Evolutionary conservation across 345 rosid genomes (phyloP).

Genomic region (Eutrema yunnanense): DNA sequence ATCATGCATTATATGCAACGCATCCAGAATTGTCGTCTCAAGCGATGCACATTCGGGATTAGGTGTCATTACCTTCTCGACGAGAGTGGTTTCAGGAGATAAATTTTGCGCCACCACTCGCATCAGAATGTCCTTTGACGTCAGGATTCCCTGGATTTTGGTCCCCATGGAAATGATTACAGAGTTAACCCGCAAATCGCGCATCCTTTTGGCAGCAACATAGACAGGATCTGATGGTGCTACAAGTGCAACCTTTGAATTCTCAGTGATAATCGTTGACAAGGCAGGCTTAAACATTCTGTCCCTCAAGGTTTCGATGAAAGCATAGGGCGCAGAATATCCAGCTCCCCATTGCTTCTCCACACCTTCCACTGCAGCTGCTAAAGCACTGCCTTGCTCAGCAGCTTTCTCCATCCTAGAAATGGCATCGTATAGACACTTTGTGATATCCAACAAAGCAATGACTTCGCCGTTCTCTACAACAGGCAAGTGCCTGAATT

Average conservation of each 20-base stretch:
- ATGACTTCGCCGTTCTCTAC: constrained; percentile 99
- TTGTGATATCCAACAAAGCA: constrained; percentile 92
- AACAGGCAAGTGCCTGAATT: constrained; percentile 96
- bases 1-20: constrained; percentile 92
- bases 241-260: constrained; percentile 64
- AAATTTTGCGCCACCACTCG: constrained; percentile 95
- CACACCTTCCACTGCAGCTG: constrained; percentile 98
- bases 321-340: constrained; percentile 70
- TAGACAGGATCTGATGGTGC: constrained; percentile 80
- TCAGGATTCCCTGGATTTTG: constrained; percentile 82
- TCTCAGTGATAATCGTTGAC: constrained; percentile 77
- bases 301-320: constrained; percentile 91
- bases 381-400: constrained; percentile 95
- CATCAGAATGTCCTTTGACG: constrained; percentile 96
- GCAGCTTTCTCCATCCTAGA: constrained; percentile 98
- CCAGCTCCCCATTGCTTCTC: constrained; percentile 90
- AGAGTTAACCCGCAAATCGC: constrained; percentile 72
- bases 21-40: constrained; percentile 86
- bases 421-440: constrained; percentile 94
- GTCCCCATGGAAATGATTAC: constrained; percentile 54
- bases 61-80: constrained; percentile 97
- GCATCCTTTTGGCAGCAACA: constrained; percentile 90
- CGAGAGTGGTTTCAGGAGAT: constrained; percentile 79
- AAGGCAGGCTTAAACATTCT: constrained; percentile 94
- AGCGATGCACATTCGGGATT: constrained; percentile 81